These are phyloP conservation scores for Epichloe scottii DNA, from an alignment of 2,329 filamentous ascomycete genomes.

Conservation along the genomic window DNA sequence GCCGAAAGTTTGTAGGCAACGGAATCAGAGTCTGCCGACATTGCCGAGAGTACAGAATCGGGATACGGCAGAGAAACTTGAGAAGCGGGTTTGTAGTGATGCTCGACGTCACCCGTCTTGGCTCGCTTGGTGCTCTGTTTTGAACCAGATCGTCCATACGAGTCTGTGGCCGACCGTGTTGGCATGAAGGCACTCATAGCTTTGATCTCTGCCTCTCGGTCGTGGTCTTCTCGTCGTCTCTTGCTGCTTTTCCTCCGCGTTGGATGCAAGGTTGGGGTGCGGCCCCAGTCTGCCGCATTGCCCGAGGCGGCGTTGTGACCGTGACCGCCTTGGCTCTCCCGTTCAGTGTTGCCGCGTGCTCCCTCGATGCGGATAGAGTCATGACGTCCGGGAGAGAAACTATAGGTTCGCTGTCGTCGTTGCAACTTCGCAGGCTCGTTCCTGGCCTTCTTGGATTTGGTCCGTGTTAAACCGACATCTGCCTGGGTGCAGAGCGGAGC, in stretches of 20 bases:
- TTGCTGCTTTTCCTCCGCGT: slow-evolving; percentile 64
- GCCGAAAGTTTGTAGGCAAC: slow-evolving; percentile 66
- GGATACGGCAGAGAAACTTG: slow-evolving; percentile 63
- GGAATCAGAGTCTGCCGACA: slow-evolving; percentile 63
- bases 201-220: slow-evolving; percentile 78
- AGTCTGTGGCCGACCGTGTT: slow-evolving; percentile 47
- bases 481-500: slow-evolving; percentile 23
- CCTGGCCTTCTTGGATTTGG: slow-evolving; percentile 26
- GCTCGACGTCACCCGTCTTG: slow-evolving; percentile 37
- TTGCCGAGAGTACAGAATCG: slow-evolving; percentile 62
- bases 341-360: slow-evolving; percentile 7
- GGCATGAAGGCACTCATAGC: slow-evolving; percentile 65
- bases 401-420: slow-evolving; percentile 39
- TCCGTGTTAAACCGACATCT: slow-evolving; percentile 16
- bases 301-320: slow-evolving; percentile 2
- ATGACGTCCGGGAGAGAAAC: slow-evolving; percentile 48
- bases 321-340: slow-evolving; percentile 5
- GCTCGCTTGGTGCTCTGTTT: slow-evolving; percentile 55
- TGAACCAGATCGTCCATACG: slow-evolving; percentile 46
- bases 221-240: slow-evolving; percentile 59
- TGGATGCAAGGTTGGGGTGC: slow-evolving; percentile 41
- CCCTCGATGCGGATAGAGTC: slow-evolving; percentile 36
- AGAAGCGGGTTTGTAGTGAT: slow-evolving; percentile 51
- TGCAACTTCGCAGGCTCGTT: slow-evolving; percentile 35
- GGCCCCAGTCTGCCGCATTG: slow-evolving; percentile 15